Conservation (phyloP, 2,329 filamentous ascomycete species). For the Alternaria sp. region DNA sequence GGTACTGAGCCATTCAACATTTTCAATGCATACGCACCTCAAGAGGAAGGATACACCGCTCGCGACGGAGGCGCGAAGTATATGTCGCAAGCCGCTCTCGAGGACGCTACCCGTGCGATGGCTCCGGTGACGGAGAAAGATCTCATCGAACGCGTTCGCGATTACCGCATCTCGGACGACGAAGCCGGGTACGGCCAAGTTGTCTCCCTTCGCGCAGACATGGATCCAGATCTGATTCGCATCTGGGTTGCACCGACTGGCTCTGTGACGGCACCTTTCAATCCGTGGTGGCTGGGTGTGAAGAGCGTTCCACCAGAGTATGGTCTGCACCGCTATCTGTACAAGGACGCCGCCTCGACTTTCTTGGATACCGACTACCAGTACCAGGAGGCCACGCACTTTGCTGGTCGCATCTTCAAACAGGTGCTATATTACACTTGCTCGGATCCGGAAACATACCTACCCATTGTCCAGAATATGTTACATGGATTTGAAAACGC, state of each 20-base stretch:
- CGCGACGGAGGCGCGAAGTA: slow-evolving; percentile 50
- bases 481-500: slow-evolving; percentile 39
- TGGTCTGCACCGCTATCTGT: slow-evolving; percentile 48
- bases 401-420: slow-evolving; percentile 41
- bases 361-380: slow-evolving; percentile 49
- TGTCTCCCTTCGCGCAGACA: slow-evolving; percentile 35
- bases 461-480: slow-evolving; percentile 38
- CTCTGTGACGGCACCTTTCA: slow-evolving; percentile 48
- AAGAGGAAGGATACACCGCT: slow-evolving; percentile 40
- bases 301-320: slow-evolving; percentile 42
- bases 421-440: slow-evolving; percentile 44
- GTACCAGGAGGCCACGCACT: slow-evolving; percentile 39
- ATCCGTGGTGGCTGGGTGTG: slow-evolving; percentile 49
- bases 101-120: slow-evolving; percentile 52
- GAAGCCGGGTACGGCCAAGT: slow-evolving; percentile 51
- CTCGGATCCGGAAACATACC: slow-evolving; percentile 33
- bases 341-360: slow-evolving; percentile 43
- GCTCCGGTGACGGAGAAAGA: slow-evolving; percentile 61
- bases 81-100: slow-evolving; percentile 50
- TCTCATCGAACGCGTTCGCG: slow-evolving; percentile 54
- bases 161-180: slow-evolving; percentile 48
- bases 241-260: slow-evolving; percentile 49
- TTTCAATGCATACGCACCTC: slow-evolving; percentile 47
- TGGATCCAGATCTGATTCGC: slow-evolving; percentile 43
- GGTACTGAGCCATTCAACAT: slow-evolving; percentile 48